Base-by-base conservation (phyloP, 2,329 filamentous ascomycete genomes). In the Zalaria obscura region DNA sequence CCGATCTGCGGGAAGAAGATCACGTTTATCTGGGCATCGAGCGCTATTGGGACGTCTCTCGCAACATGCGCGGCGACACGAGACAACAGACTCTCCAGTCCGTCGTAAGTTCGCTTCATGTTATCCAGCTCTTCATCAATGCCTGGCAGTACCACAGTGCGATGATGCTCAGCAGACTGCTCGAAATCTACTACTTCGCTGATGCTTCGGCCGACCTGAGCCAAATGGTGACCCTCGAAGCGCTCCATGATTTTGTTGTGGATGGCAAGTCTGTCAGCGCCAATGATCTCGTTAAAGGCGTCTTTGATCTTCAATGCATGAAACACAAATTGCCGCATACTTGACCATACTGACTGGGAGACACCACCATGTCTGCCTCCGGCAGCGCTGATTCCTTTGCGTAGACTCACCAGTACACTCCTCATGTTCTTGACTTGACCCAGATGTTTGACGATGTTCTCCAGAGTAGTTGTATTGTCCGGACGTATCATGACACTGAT, bases 1-100 rank as follows among this genome's bases (percentile, higher is more conserved):
- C 91, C 91, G 32, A 95, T 75, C 53, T 94, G 87, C 0, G 88
- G 89, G 47, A 93, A 82, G 57, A 91, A 94, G 11, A 91, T 81
- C 47, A 93, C 93, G 41, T 88, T 88, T 29, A 81, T 58, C 8
- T 69, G 64, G 2, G 59, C 54, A 25, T 68, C 62, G 2, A 73
- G 59, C 11, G 71, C 67, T 45, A 72, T 67, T 1, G 87, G 80
- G 18, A 91, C 65, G 1, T 70, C 68, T 9, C 61, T 58, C 1
- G 73, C 73, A 43, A 94, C 66, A n/a, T 75, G 71, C 11, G 69
- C 65, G 4, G 79, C 78, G 2, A 86, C 75, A 40, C 76, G 62
- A 2, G 75, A 78, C 9, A 98, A 69, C 8, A 95, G 69, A 44
- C 72, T 70, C 41, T 83, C 80, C 52, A 96, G 74, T 0, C 83